A percentile compares a stretch with the other conserved stretches of the same genome.
phyloP scores from a whole-genome alignment of 306 rosid species.

The Alnus rubra region DNA sequence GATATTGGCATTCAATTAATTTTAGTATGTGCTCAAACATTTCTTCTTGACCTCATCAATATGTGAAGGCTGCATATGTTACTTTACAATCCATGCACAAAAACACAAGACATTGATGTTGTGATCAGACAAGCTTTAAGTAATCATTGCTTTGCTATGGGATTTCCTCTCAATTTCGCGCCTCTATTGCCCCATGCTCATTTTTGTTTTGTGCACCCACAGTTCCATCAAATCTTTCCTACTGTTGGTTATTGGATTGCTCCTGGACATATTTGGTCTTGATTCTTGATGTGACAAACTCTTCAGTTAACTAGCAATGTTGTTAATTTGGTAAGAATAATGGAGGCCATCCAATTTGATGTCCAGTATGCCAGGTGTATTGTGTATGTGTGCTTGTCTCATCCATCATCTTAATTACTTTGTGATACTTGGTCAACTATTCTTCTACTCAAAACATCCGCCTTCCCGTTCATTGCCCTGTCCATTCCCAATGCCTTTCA shows the following conservation, averaged over 20 bases:
- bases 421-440: neutral
- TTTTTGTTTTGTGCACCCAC: no score
- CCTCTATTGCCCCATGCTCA: no score
- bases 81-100: neutral
- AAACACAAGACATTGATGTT: neutral
- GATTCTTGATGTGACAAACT: neutral
- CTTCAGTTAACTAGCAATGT: neutral
- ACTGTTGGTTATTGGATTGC: neutral
- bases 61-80: neutral
- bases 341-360: neutral
- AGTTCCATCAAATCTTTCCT: no score
- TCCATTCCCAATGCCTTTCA: neutral
- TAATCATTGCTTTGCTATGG: neutral
- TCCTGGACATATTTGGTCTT: neutral
- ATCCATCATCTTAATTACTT: neutral
- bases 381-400: neutral
- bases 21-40: neutral
- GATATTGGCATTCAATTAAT: neutral
- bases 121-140: neutral
- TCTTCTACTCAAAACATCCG: neutral
- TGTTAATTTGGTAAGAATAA: neutral
- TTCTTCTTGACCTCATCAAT: neutral
- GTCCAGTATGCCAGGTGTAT: neutral
- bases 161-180: neutral
- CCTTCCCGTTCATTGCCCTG: neutral